Percentiles rank a stretch among this genome's conserved stretches.
Evolutionary conservation across 73 alveolate genomes (phyloP).

Genomic region (Strombidium stylifer): DNA sequence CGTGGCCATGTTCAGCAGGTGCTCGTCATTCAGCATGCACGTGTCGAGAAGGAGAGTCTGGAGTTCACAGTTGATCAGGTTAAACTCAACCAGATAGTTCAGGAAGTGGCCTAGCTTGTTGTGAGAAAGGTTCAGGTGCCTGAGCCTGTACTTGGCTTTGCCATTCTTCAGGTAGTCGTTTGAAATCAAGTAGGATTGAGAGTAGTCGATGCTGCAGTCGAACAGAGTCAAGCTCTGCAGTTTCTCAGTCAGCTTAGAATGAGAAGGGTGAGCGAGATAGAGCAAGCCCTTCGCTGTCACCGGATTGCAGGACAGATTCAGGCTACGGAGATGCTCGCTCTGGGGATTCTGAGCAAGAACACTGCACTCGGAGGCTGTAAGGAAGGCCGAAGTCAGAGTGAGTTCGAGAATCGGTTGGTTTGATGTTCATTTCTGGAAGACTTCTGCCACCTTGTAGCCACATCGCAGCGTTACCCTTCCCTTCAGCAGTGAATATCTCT

Average conservation of each 20-base stretch:
- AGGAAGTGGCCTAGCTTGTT: slow-evolving; percentile 12
- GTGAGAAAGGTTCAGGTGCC: slow-evolving; percentile 10
- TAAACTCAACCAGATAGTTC: slow-evolving; percentile 25
- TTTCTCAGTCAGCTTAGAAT: neutral
- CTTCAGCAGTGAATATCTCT: no score
- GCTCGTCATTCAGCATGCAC: slow-evolving; percentile 29
- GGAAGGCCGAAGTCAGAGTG: slow-evolving; percentile 14
- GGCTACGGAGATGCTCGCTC: neutral
- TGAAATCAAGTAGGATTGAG: slow-evolving; percentile 24
- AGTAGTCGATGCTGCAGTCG: slow-evolving; percentile 31
- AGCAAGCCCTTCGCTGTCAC: slow-evolving; percentile 24
- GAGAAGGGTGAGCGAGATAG: slow-evolving; percentile 11
- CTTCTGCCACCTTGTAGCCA: no score
- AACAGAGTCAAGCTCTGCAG: neutral
- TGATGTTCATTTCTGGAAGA: no score
- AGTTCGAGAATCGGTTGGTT: slow-evolving; percentile 9
- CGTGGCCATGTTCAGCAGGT: slow-evolving; percentile 15
- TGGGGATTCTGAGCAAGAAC: slow-evolving; percentile 24
- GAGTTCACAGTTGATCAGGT: slow-evolving; percentile 19
- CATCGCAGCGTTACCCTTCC: no score
- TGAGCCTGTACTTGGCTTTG: neutral
- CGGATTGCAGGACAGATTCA: slow-evolving; percentile 37
- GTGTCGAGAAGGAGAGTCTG: neutral
- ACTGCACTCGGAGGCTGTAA: slow-evolving; percentile 41
- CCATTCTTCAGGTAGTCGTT: slow-evolving; percentile 31